Percentiles rank a stretch among this genome's conserved stretches.
Evolutionary conservation across 176 grass and related monocot species (phyloP).

Genomic region (Lolium perenne): DNA sequence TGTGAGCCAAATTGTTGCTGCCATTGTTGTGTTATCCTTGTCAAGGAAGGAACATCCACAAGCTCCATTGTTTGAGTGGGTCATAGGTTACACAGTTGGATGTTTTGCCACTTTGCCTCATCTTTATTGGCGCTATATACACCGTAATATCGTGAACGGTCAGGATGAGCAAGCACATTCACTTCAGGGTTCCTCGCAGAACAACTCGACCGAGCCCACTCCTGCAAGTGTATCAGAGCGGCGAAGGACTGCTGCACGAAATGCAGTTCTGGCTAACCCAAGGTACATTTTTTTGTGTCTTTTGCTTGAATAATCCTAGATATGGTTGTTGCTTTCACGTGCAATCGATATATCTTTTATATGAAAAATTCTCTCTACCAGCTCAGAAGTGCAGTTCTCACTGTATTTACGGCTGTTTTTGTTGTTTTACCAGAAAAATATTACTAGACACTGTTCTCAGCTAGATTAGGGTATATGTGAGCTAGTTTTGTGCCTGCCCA

Average conservation of each 20-base stretch:
- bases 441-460: constrained; percentile 17
- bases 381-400: background rate
- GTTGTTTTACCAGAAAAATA: background rate
- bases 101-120: constrained; percentile 88
- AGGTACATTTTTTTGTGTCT: constrained; percentile 52
- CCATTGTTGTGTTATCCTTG: constrained; percentile 70
- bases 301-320: background rate
- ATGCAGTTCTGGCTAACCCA: constrained; percentile 76
- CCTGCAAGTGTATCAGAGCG: constrained; percentile 55
- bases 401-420: background rate
- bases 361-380: background rate
- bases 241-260: constrained; percentile 56
- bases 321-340: background rate
- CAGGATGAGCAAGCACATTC: constrained; percentile 50
- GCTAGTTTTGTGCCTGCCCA: background rate
- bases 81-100: constrained; percentile 93
- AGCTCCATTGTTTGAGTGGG: constrained; percentile 88
- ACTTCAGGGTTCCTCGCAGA: constrained; percentile 50
- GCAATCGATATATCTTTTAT: background rate
- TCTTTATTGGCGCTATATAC: constrained; percentile 96
- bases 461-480: background rate
- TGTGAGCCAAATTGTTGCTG: constrained; percentile 89
- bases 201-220: constrained; percentile 52
- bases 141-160: constrained; percentile 69
- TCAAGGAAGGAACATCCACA: constrained; percentile 80